Percentiles rank a stretch among this genome's conserved stretches.
phyloP scores from a whole-genome alignment of 2,329 filamentous ascomycete species.

The Nigrospora osmanthi region DNA sequence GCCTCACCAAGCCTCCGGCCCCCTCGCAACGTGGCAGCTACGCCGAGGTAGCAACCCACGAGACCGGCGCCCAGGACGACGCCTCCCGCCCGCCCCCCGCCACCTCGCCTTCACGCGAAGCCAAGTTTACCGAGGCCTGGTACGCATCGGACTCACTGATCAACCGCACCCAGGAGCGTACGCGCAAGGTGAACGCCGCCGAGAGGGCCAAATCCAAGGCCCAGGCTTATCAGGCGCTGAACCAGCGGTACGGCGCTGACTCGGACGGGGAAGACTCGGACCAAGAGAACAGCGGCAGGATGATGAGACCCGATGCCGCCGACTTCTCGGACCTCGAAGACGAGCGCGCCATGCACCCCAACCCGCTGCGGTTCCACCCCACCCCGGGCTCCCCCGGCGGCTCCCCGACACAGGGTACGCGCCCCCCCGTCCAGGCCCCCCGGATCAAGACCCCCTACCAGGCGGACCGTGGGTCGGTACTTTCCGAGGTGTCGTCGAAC shows the following conservation, averaged over 20 bases:
- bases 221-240: slow-evolving; percentile 37
- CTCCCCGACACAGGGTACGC: not conserved
- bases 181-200: slow-evolving; percentile 30
- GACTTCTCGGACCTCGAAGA: slow-evolving; percentile 32
- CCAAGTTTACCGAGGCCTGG: slow-evolving; percentile 48
- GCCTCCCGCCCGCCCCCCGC: slow-evolving; percentile 14
- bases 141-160: slow-evolving; percentile 45
- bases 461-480: slow-evolving; percentile 19
- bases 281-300: slow-evolving; percentile 10
- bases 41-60: slow-evolving; percentile 38
- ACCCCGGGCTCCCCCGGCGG: slow-evolving; percentile 8
- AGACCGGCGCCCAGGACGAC: slow-evolving; percentile 18
- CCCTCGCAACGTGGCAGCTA: slow-evolving; percentile 36
- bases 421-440: slow-evolving; percentile 2
- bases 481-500: slow-evolving; percentile 39
- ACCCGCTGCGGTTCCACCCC: slow-evolving; percentile 48
- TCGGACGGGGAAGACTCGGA: slow-evolving; percentile 14
- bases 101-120: slow-evolving; percentile 26
- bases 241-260: slow-evolving; percentile 31
- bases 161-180: slow-evolving; percentile 45
- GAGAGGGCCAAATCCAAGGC: slow-evolving; percentile 18
- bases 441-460: slow-evolving; percentile 22
- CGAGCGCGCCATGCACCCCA: slow-evolving; percentile 30
- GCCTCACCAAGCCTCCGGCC: slow-evolving; percentile 29
- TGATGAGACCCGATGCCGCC: slow-evolving; percentile 18